Evolutionary conservation across 176 grass and related monocot species (phyloP).

Genomic region (Rhynchospora breviuscula): DNA sequence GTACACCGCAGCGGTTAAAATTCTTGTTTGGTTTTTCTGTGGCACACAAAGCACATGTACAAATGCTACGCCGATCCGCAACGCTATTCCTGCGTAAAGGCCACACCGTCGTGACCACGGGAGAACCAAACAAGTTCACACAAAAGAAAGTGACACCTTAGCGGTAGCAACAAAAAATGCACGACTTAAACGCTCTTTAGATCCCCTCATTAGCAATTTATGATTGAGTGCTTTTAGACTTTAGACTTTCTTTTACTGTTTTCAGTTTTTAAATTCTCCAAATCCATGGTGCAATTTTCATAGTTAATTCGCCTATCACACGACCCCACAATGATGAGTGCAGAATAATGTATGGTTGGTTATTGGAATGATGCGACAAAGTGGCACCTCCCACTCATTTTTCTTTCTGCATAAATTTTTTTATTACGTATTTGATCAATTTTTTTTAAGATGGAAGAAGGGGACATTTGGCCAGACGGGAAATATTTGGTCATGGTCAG

Average conservation of each 20-base stretch:
- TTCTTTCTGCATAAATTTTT: background rate
- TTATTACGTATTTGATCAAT: background rate
- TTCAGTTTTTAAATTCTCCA: background rate
- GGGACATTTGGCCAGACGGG: slow-evolving; percentile 12
- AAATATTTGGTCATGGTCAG: slow-evolving; percentile 17
- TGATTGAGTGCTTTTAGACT: background rate
- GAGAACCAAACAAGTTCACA: background rate
- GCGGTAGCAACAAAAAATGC: background rate
- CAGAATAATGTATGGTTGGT: background rate
- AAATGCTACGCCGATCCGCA: background rate
- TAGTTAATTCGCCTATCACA: background rate
- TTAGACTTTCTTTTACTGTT: background rate
- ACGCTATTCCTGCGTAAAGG: background rate
- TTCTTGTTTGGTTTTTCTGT: background rate
- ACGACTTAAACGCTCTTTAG: background rate
- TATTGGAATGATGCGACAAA: too few relatives aligned
- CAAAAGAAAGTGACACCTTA: background rate
- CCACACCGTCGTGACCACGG: background rate
- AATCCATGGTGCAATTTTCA: background rate
- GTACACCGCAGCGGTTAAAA: background rate
- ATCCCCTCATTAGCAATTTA: background rate
- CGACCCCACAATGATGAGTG: background rate
- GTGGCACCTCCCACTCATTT: background rate
- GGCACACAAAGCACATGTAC: background rate
- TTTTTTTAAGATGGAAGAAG: slow-evolving; percentile 14